Evolutionary conservation across 768 basidiomycete species (phyloP).

Genomic region (Tylopilus felleus): DNA sequence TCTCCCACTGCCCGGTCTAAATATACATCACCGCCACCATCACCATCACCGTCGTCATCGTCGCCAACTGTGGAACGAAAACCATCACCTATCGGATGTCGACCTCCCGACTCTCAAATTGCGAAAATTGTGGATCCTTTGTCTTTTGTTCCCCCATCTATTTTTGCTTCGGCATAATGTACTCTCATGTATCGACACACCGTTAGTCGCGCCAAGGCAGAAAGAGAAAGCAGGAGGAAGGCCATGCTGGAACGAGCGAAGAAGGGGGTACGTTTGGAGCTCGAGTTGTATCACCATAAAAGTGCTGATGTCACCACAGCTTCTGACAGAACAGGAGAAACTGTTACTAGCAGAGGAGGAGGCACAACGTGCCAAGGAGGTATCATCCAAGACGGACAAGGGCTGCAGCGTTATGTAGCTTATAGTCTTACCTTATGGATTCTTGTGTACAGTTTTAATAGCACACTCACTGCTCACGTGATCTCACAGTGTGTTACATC

Average conservation of each 20-base stretch:
- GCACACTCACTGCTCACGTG: conserved; percentile 4
- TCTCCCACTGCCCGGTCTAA: conserved; percentile 21
- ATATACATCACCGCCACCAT: conserved; percentile 4
- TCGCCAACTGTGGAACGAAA: conserved; percentile 12
- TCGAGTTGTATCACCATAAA: neutral
- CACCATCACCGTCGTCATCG: neutral
- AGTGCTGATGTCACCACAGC: conserved; percentile 30
- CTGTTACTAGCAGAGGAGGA: conserved; percentile 52
- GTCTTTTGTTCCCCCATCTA: conserved; percentile 63
- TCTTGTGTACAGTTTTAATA: neutral
- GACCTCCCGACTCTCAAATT: conserved; percentile 33
- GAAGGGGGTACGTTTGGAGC: conserved; percentile 59
- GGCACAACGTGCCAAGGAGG: conserved; percentile 36
- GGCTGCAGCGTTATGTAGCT: conserved; percentile 59
- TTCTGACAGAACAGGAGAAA: conserved; percentile 66
- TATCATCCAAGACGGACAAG: conserved; percentile 30
- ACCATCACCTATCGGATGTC: conserved; percentile 19
- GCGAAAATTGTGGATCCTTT: conserved; percentile 34
- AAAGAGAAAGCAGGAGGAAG: conserved; percentile 64
- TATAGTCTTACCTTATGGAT: neutral
- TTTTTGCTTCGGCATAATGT: conserved; percentile 65
- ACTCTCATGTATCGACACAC: conserved; percentile 17
- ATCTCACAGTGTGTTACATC: too few species aligned
- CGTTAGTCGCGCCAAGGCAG: conserved; percentile 67
- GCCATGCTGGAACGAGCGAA: conserved; percentile 70